phyloP scores from a whole-genome alignment of 345 rosid species.

The Eucalyptus paniculata region DNA sequence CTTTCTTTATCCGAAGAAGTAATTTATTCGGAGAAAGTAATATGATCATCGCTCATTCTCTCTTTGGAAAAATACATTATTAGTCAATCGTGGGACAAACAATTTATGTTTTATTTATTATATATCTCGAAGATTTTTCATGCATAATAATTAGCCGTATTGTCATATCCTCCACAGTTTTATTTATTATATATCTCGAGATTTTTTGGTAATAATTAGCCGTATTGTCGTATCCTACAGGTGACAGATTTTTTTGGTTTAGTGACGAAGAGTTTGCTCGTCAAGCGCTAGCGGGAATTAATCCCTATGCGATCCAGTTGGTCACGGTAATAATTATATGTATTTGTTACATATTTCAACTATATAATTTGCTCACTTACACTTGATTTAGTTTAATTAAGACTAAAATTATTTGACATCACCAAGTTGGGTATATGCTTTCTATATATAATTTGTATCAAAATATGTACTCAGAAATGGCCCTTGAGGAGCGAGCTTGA shows the following conservation, averaged over 20 bases:
- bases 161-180: neutral
- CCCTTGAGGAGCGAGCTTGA: conserved; percentile 71
- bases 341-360: neutral
- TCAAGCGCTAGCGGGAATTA: conserved; percentile 68
- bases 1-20: neutral
- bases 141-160: neutral
- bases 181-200: neutral
- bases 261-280: conserved; percentile 72
- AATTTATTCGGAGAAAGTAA: neutral
- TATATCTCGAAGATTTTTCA: neutral
- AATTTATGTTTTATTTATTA: neutral
- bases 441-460: neutral
- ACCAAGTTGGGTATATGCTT: neutral
- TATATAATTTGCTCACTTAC: neutral
- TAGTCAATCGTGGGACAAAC: neutral
- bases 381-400: neutral
- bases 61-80: too few species aligned
- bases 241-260: conserved; percentile 62
- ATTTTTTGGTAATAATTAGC: neutral
- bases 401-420: neutral
- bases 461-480: conserved; percentile 47
- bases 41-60: neutral
- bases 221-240: conserved; percentile 5
- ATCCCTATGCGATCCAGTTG: conserved; percentile 38
- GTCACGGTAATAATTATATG: conserved; percentile 26